Conservation (phyloP, 768 basidiomycete species). For the Cubamyces sp. region DNA sequence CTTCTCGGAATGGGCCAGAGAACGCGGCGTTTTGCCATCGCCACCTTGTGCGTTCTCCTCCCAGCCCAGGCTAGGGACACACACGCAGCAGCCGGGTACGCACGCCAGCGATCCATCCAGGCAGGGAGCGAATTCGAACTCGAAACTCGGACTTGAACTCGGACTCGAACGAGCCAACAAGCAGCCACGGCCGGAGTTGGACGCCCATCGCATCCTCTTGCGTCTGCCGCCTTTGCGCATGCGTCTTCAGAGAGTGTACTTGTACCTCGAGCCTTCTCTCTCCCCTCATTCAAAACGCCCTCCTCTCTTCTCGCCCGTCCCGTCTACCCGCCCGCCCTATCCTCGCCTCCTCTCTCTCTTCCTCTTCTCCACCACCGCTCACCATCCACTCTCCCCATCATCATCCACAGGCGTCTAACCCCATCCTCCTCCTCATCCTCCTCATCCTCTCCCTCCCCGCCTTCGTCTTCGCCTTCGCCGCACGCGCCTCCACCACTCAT, state of each 20-base stretch:
- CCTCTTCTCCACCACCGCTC: neutral
- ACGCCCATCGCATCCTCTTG: neutral
- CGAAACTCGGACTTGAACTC: too few relatives aligned
- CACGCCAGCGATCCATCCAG: slow-evolving; percentile 1
- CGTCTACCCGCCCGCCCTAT: slow-evolving; percentile 9
- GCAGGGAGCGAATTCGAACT: too few relatives aligned
- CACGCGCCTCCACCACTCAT: neutral
- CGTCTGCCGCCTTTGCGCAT: too few relatives aligned
- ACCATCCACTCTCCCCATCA: neutral
- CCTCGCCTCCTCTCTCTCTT: slow-evolving; percentile 15
- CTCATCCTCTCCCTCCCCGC: neutral
- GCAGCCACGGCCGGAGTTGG: too few relatives aligned
- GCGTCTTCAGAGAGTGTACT: too few relatives aligned
- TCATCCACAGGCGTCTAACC: neutral
- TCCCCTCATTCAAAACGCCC: slow-evolving; percentile 9
- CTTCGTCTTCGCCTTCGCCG: neutral
- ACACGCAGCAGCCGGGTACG: too few relatives aligned
- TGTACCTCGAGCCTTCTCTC: neutral
- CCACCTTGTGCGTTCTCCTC: slow-evolving; percentile 4
- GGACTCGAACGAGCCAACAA: too few relatives aligned
- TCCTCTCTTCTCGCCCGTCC: slow-evolving; percentile 7
- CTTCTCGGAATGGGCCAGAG: slow-evolving; percentile 23
- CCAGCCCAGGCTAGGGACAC: neutral
- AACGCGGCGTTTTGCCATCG: slow-evolving; percentile 18
- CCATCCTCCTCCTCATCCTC: neutral